Base-by-base conservation (phyloP, 768 basidiomycete species). In the Neoboletus brunneissimus region DNA sequence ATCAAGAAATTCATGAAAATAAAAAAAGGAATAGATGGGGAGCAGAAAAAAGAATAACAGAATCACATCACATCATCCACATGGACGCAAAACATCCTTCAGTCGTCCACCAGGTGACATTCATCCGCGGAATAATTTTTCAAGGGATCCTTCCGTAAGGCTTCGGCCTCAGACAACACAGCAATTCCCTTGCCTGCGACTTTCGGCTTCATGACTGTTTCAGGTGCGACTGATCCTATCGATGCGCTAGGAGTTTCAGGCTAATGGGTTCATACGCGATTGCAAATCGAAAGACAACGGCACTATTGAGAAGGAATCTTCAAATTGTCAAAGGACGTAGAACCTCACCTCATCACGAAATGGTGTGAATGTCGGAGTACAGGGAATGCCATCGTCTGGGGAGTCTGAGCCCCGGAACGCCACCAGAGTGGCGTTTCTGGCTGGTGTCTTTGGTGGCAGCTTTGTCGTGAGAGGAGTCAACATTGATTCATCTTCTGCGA, bases 101-200 rank as follows among this genome's bases (percentile, higher is more conserved):
- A 72, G 18, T 60, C 60, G 43, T 67, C 70, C 42, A 59, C 56
- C 31, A 62, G 32, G 13, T 47, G 51, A 51, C 55, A 61, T 35
- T 68, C 70, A 9, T 57, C 67, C 11, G 32, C 41, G n/a, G 66
- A 63, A 69, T 91, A 90, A 65, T 92, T 91, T 76, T 89, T 91
- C 67, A 92, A 72, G 2, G 90, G 90, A 67, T 91, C 87, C 62
- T 82, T 88, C 57, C 89, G 77, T 55, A 92, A 67, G 2, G 88
- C 89, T 66, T 92, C 90, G 32, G 88, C 88, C 69, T 91, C 89
- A 2, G 86, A 82, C 31, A 78, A 72, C 38, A 79, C 70, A 23
- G 68, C 62, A 10, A 76, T 71, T 12, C 76, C 79, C 61, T 74
- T 78, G 51, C 72, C 59, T 55, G 74, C 70, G 58, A 74, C 76